phyloP scores from a whole-genome alignment of 2,329 filamentous ascomycete species.

The Pyrenophora graminea region DNA sequence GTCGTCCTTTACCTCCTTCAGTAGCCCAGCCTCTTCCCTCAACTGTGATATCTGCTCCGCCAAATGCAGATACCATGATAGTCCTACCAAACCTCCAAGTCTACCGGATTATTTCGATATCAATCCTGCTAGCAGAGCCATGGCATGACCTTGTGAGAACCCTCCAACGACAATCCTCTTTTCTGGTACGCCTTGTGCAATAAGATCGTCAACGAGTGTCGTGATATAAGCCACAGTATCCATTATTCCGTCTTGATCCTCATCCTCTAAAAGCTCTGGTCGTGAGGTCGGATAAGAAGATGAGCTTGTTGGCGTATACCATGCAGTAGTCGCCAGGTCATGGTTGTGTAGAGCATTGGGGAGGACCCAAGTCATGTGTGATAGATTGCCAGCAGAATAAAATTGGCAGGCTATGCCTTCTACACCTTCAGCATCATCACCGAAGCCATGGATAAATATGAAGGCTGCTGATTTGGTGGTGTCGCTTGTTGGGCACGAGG shows the following conservation, averaged over 20 bases:
- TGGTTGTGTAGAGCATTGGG: conserved; percentile 55
- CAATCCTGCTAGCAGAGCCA: conserved; percentile 51
- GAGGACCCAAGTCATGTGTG: conserved; percentile 56
- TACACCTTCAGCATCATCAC: conserved; percentile 53
- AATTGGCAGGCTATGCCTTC: conserved; percentile 54
- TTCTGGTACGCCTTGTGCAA: conserved; percentile 48
- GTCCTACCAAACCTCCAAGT: conserved; percentile 49
- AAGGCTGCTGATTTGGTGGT: conserved; percentile 49
- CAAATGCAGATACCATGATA: conserved; percentile 56
- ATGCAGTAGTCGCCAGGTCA: conserved; percentile 53
- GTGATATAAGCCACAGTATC: conserved; percentile 49
- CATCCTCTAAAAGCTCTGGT: conserved; percentile 51
- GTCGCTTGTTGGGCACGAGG: conserved; percentile 40
- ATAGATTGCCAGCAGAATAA: conserved; percentile 53
- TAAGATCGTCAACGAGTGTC: conserved; percentile 49
- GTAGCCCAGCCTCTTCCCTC: conserved; percentile 44
- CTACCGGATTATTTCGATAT: conserved; percentile 48
- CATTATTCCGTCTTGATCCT: conserved; percentile 53
- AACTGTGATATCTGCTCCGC: conserved; percentile 46
- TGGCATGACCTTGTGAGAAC: conserved; percentile 55
- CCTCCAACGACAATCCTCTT: conserved; percentile 53
- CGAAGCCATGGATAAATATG: conserved; percentile 54
- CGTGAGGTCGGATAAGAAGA: conserved; percentile 47
- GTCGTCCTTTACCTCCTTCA: conserved; percentile 38
- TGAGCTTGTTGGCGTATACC: conserved; percentile 51